Evolutionary conservation across 176 grass and related monocot species (phyloP).

Genomic region (Paspalum vaginatum): DNA sequence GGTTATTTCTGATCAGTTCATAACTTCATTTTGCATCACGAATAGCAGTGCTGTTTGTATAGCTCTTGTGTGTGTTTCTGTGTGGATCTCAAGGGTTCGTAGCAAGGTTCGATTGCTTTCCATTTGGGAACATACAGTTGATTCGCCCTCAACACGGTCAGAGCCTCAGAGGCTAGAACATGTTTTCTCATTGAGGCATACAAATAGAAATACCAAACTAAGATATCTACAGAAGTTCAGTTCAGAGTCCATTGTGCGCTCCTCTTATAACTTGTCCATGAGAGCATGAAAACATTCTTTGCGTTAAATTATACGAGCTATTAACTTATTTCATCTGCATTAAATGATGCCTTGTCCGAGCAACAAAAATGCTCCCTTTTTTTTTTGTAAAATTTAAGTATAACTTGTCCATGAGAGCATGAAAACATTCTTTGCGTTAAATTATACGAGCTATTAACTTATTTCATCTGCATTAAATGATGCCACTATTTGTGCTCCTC

Average conservation of each 20-base stretch:
- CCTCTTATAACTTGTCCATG: no score
- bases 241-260: not conserved
- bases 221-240: not conserved
- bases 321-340: no score
- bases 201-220: not conserved
- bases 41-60: not conserved
- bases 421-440: not conserved
- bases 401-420: not conserved
- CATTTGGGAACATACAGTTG: not conserved
- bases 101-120: not conserved
- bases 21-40: not conserved
- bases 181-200: not conserved
- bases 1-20: not conserved
- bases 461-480: not conserved
- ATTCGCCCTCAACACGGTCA: not conserved
- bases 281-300: no score
- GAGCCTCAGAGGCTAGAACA: not conserved
- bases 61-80: not conserved
- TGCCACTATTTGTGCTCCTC: not conserved
- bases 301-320: no score
- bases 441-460: not conserved
- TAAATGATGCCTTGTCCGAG: not conserved
- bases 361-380: not conserved
- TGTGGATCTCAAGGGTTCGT: not conserved
- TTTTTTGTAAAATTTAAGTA: not conserved